phyloP scores from a whole-genome alignment of 805 yeast genomes.

The Metschnikowia amazonensis region DNA sequence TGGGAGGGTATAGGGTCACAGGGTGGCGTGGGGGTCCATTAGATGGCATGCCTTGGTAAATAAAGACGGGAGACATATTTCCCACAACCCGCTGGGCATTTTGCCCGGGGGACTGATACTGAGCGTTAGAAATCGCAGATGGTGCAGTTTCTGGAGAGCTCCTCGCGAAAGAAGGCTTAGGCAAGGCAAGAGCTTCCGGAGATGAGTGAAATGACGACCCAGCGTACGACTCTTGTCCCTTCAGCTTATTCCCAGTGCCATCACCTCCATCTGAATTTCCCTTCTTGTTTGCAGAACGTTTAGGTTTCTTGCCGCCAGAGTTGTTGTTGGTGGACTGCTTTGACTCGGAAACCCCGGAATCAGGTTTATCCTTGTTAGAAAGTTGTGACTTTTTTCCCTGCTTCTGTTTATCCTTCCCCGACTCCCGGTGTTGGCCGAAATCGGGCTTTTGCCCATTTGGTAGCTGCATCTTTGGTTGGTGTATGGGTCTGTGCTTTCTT shows the following conservation, averaged over 20 bases:
- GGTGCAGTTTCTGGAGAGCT: slow-evolving; percentile 20
- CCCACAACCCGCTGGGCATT: slow-evolving; percentile 5
- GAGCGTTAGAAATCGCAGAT: not conserved
- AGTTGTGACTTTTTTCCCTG: slow-evolving; percentile 11
- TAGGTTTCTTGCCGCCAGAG: slow-evolving; percentile 8
- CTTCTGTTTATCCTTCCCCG: slow-evolving; percentile 7
- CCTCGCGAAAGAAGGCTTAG: slow-evolving; percentile 48
- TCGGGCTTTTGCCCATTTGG: slow-evolving; percentile 32
- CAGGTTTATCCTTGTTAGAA: slow-evolving; percentile 28
- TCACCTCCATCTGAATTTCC: not conserved
- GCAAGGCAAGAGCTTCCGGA: slow-evolving; percentile 53
- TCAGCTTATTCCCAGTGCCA: not conserved
- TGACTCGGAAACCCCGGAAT: slow-evolving; percentile 16
- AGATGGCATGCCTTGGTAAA: slow-evolving; percentile 20
- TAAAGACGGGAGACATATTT: slow-evolving; percentile 16
- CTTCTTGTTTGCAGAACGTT: slow-evolving; percentile 7
- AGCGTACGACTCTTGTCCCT: slow-evolving; percentile 39
- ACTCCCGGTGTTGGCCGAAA: slow-evolving; percentile 17
- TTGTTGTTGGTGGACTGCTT: slow-evolving; percentile 5
- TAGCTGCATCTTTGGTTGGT: slow-evolving; percentile 18
- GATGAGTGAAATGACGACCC: slow-evolving; percentile 56
- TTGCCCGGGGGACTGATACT: slow-evolving; percentile 1
- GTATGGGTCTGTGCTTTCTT: slow-evolving; percentile 15
- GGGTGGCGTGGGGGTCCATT: slow-evolving; percentile 28
- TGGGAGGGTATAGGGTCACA: slow-evolving; percentile 28